Conservation (phyloP, 163 green algal species). For the Chlamydomonas reinhardtii region DNA sequence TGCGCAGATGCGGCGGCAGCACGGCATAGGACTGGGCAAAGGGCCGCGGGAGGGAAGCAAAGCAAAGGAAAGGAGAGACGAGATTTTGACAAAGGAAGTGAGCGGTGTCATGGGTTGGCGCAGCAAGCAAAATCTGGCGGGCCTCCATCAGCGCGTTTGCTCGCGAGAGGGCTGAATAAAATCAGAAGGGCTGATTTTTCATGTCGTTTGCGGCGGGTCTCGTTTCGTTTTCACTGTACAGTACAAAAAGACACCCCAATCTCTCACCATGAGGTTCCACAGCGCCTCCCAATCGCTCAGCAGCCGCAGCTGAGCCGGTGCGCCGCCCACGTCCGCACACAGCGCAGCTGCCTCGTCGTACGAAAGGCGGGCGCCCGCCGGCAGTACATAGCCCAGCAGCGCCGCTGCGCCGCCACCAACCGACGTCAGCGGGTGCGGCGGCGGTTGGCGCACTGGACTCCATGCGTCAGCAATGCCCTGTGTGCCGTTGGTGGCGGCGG, state of each 20-base stretch:
- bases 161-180: no score
- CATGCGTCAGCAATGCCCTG: background rate
- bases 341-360: background rate
- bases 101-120: no score
- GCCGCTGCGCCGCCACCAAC: background rate
- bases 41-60: background rate
- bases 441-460: background rate
- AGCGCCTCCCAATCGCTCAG: conserved; percentile 2
- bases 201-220: no score
- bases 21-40: background rate
- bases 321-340: conserved; percentile 17
- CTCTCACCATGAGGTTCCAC: conserved; percentile 6
- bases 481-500: no score
- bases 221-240: no score
- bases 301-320: background rate
- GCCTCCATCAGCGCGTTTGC: no score
- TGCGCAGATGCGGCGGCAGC: conserved; percentile 18
- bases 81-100: no score
- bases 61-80: no score
- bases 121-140: no score
- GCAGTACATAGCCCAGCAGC: conserved; percentile 9
- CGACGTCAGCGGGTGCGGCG: conserved; percentile 11
- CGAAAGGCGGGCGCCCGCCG: background rate
- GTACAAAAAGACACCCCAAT: no score
- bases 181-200: no score